Percentiles rank a stretch among this genome's conserved stretches.
Evolutionary conservation across 169 alveolate genomes (phyloP).

Genomic region (Perkinsus olseni): DNA sequence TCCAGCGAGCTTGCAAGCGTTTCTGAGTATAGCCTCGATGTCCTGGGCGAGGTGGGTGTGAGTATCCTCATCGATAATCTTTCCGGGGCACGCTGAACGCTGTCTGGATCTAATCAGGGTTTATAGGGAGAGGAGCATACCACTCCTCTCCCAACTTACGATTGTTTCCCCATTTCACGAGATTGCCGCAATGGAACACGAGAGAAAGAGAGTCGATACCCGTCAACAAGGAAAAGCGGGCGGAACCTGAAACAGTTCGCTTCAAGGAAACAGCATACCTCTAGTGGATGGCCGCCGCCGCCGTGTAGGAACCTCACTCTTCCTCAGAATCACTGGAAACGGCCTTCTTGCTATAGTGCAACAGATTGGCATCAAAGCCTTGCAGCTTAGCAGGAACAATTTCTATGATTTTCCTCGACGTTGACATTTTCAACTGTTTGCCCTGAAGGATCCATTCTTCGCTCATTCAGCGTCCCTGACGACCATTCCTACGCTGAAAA

Average conservation of each 20-base stretch:
- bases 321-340: neutral
- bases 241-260: neutral
- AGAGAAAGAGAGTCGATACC: neutral
- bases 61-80: too few relatives aligned
- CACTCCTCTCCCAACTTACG: neutral
- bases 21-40: too few relatives aligned
- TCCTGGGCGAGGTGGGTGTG: too few relatives aligned
- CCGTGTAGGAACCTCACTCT: neutral
- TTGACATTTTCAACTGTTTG: neutral
- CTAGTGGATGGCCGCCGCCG: neutral
- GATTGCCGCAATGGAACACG: neutral
- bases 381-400: neutral
- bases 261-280: neutral
- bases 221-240: neutral
- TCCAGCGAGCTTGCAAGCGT: too few relatives aligned
- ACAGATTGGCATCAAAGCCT: neutral
- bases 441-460: neutral
- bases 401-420: neutral
- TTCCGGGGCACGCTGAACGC: too few relatives aligned
- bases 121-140: neutral
- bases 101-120: too few relatives aligned
- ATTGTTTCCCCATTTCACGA: neutral
- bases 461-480: too few relatives aligned
- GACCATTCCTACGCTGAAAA: neutral
- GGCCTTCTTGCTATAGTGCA: neutral